These are phyloP conservation scores for Leccinum truebloodii DNA, from an alignment of 768 basidiomycete genomes.

Conservation along the genomic window DNA sequence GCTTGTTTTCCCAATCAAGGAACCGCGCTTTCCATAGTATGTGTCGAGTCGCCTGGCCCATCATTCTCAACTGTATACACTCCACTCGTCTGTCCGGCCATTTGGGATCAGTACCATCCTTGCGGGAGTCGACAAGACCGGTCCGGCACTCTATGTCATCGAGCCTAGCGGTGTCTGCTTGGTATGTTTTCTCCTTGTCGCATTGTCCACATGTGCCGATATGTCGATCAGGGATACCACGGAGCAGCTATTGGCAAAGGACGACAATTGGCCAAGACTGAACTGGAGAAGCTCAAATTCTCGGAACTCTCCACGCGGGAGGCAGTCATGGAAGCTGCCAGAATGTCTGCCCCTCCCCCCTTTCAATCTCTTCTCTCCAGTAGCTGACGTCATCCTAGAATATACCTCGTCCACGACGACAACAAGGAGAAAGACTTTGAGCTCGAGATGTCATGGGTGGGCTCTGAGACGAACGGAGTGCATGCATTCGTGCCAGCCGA, in stretches of 20 bases:
- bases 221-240: slow-evolving; percentile 73
- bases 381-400: slow-evolving; percentile 49
- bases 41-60: slow-evolving; percentile 78
- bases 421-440: slow-evolving; percentile 98
- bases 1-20: background rate
- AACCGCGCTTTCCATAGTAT: slow-evolving; percentile 34
- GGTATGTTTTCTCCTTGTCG: slow-evolving; percentile 45
- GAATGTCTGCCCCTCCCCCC: slow-evolving; percentile 68
- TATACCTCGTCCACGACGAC: slow-evolving; percentile 97
- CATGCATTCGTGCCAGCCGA: slow-evolving; percentile 87
- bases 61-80: slow-evolving; percentile 95
- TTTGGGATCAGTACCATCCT: slow-evolving; percentile 95
- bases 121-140: slow-evolving; percentile 84
- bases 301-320: slow-evolving; percentile 77
- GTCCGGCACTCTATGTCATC: slow-evolving; percentile 84
- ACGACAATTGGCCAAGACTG: slow-evolving; percentile 96
- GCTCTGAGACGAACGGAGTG: slow-evolving; percentile 75
- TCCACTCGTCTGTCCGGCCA: slow-evolving; percentile 96
- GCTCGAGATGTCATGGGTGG: slow-evolving; percentile 96
- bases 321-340: slow-evolving; percentile 89
- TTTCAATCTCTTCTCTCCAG: background rate
- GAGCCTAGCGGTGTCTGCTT: slow-evolving; percentile 95
- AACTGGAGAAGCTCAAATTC: slow-evolving; percentile 93
- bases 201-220: background rate
- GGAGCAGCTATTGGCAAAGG: slow-evolving; percentile 98